A percentile compares a stretch with the other conserved stretches of the same genome.
These are phyloP conservation scores for Taphrina pruni DNA, from an alignment of 1,139 yeast species.

Conservation along the genomic window DNA sequence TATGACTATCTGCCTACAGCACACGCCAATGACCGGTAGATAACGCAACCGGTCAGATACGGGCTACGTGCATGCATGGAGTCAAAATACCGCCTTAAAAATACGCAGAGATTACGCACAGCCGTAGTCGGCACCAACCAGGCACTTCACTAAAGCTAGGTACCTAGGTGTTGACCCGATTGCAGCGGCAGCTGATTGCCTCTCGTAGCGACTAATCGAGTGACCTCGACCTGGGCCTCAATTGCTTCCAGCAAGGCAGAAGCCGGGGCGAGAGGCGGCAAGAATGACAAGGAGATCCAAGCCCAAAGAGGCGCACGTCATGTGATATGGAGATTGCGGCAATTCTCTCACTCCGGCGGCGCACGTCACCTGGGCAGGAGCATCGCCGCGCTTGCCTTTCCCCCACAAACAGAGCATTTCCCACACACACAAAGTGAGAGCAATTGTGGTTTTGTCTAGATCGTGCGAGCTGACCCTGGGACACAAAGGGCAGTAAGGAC, in stretches of 20 bases:
- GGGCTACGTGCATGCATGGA: too few species aligned
- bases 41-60: too few species aligned
- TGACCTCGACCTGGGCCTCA: neutral
- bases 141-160: too few species aligned
- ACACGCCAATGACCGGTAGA: too few species aligned
- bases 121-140: too few species aligned
- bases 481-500: too few species aligned
- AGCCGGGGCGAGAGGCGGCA: neutral
- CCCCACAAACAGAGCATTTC: conserved; percentile 1
- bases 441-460: neutral
- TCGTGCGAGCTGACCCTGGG: neutral
- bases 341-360: neutral
- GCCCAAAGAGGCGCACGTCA: conserved; percentile 5
- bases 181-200: too few species aligned
- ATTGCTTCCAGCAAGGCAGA: neutral
- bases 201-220: neutral
- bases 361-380: too few species aligned
- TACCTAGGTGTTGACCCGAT: too few species aligned
- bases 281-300: conserved; percentile 3
- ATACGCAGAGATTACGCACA: too few species aligned
- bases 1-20: too few species aligned
- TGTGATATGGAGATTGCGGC: conserved; percentile 5
- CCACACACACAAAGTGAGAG: neutral
- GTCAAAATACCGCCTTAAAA: too few species aligned
- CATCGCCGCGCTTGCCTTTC: neutral